Conservation (phyloP, 2,329 filamentous ascomycete genomes). For the Talaromyces atroroseus region DNA sequence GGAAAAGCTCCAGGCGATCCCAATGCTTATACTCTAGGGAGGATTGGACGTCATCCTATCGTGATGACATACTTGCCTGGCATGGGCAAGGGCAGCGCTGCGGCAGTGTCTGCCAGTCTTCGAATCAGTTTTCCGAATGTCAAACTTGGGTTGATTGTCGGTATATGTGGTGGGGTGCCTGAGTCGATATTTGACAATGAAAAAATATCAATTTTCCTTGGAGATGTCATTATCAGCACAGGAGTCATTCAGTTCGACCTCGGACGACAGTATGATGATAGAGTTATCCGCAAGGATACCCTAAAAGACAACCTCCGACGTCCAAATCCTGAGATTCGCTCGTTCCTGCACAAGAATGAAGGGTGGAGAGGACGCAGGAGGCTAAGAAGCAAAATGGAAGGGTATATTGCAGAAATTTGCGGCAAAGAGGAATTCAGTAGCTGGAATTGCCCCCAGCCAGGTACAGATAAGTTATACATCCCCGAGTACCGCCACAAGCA, state of each 20-base stretch:
- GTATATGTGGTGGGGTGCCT: not conserved
- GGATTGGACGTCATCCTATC: not conserved
- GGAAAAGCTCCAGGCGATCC: not conserved
- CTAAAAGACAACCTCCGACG: not conserved
- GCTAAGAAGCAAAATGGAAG: not conserved
- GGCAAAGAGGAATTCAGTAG: not conserved
- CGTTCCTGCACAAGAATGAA: not conserved
- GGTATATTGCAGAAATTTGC: not conserved
- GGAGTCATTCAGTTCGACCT: not conserved
- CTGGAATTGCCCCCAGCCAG: not conserved
- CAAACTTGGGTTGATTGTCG: not conserved
- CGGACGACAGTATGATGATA: conserved; percentile 8
- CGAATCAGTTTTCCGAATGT: not conserved
- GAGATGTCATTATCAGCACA: not conserved
- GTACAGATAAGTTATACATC: not conserved
- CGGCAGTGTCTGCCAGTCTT: not conserved
- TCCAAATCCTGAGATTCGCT: not conserved
- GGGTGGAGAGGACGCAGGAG: not conserved
- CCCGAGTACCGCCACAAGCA: not conserved
- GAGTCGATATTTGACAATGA: not conserved
- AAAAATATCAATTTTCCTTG: not conserved
- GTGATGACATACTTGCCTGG: not conserved
- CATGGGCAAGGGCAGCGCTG: not conserved
- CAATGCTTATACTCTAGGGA: not conserved
- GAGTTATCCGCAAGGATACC: conserved; percentile 12